Conservation (phyloP, 2,329 filamentous ascomycete species). For the Graphilbum ipis-grandicollis region DNA sequence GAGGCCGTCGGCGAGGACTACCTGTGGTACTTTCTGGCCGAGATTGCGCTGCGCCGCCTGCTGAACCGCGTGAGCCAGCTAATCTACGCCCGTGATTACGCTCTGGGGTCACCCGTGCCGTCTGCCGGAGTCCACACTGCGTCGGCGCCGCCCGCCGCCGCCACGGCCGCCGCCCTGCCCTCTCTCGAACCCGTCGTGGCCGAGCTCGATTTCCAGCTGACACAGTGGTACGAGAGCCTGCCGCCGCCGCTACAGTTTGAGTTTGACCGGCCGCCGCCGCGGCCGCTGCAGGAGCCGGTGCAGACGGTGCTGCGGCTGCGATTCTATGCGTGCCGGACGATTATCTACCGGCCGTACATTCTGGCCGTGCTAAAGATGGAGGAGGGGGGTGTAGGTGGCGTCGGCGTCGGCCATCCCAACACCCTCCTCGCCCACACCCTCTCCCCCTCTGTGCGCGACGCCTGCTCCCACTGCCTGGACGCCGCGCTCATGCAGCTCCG, state of each 20-base stretch:
- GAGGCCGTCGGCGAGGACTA: slow-evolving; percentile 48
- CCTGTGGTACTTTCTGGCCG: slow-evolving; percentile 72
- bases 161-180: no score
- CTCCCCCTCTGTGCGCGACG: slow-evolving; percentile 57
- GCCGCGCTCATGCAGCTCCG: slow-evolving; percentile 66
- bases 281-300: slow-evolving; percentile 40
- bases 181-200: slow-evolving; percentile 61
- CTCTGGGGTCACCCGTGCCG: no score
- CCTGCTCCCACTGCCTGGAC: slow-evolving; percentile 67
- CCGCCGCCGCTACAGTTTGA: slow-evolving; percentile 63
- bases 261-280: slow-evolving; percentile 20
- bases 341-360: slow-evolving; percentile 74
- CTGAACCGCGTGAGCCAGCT: slow-evolving; percentile 66
- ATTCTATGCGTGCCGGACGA: slow-evolving; percentile 73
- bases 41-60: slow-evolving; percentile 61
- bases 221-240: slow-evolving; percentile 70
- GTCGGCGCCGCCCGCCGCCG: no score
- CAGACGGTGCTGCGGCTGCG: slow-evolving; percentile 64
- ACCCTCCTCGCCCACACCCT: no score
- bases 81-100: slow-evolving; percentile 64
- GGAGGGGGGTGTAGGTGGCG: no score
- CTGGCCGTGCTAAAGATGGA: slow-evolving; percentile 66
- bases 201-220: slow-evolving; percentile 67
- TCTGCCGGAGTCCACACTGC: no score
- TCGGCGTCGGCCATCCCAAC: no score